These are phyloP conservation scores for Pyrenophora graminea DNA, from an alignment of 2,329 filamentous ascomycete genomes.

Conservation along the genomic window DNA sequence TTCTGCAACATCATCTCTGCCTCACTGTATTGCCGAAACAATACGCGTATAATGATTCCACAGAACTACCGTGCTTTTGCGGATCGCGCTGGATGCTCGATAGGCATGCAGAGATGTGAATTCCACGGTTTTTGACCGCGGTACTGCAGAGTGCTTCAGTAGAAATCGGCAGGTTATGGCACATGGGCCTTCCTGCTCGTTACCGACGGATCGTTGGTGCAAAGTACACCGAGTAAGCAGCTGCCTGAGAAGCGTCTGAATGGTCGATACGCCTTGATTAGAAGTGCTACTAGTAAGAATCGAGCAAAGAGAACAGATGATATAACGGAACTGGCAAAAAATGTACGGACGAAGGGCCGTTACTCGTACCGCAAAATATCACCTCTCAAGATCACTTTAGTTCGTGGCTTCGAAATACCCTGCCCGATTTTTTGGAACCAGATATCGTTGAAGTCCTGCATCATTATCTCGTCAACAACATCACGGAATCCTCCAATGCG, in stretches of 20 bases:
- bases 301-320: background rate
- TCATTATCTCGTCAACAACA: constrained; percentile 34
- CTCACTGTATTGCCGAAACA: constrained; percentile 61
- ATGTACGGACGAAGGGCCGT: constrained; percentile 50
- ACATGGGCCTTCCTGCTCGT: constrained; percentile 53
- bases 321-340: background rate
- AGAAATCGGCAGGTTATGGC: constrained; percentile 42
- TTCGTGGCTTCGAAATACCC: constrained; percentile 51
- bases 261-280: constrained; percentile 42
- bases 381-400: constrained; percentile 48
- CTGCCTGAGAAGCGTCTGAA: constrained; percentile 46
- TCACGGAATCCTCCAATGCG: constrained; percentile 16
- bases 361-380: constrained; percentile 52
- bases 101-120: constrained; percentile 21
- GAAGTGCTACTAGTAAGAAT: constrained; percentile 50
- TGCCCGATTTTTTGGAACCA: constrained; percentile 35
- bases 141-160: constrained; percentile 46
- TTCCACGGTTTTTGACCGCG: constrained; percentile 46
- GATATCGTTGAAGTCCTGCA: constrained; percentile 48
- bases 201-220: constrained; percentile 49
- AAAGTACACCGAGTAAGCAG: constrained; percentile 46
- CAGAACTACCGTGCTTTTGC: constrained; percentile 54
- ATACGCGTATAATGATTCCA: constrained; percentile 54
- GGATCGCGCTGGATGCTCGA: constrained; percentile 33
- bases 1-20: constrained; percentile 46